Conservation (phyloP, 2,329 filamentous ascomycete species). For the Colletotrichum zoysiae region DNA sequence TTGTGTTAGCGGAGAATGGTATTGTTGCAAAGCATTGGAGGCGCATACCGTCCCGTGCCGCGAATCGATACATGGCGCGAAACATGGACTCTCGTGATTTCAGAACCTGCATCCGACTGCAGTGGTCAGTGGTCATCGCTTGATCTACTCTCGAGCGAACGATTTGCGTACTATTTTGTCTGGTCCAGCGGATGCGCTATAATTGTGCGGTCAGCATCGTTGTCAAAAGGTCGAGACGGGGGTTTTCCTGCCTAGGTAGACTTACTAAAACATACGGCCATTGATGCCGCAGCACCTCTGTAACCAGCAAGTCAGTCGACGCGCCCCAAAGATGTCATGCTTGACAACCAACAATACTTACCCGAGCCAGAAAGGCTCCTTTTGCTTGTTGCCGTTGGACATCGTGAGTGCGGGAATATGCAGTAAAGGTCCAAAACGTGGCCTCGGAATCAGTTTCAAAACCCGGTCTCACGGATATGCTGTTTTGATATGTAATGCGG, state of each 20-base stretch:
- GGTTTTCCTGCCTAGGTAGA: neutral
- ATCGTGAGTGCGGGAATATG: slow-evolving; percentile 14
- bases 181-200: slow-evolving; percentile 59
- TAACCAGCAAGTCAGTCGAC: slow-evolving; percentile 9
- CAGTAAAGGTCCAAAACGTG: neutral
- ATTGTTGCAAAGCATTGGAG: no score
- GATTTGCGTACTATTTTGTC: slow-evolving; percentile 57
- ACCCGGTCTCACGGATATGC: slow-evolving; percentile 15
- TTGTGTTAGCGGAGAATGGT: neutral
- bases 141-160: neutral
- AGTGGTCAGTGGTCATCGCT: neutral
- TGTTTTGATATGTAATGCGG: slow-evolving; percentile 28
- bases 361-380: slow-evolving; percentile 61
- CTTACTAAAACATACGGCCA: slow-evolving; percentile 61
- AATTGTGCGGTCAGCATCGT: neutral
- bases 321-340: rapidly evolving
- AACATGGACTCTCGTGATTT: slow-evolving; percentile 57
- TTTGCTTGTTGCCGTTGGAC: slow-evolving; percentile 46
- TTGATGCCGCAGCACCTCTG: slow-evolving; percentile 59
- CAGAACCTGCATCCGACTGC: slow-evolving; percentile 59
- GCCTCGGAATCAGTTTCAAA: slow-evolving; percentile 2
- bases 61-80: slow-evolving; percentile 53
- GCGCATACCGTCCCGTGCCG: slow-evolving; percentile 53
- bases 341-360: slow-evolving; percentile 45
- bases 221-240: no score